Conservation (phyloP, 2,329 filamentous ascomycete species). For the Xylariaceae sp. region DNA sequence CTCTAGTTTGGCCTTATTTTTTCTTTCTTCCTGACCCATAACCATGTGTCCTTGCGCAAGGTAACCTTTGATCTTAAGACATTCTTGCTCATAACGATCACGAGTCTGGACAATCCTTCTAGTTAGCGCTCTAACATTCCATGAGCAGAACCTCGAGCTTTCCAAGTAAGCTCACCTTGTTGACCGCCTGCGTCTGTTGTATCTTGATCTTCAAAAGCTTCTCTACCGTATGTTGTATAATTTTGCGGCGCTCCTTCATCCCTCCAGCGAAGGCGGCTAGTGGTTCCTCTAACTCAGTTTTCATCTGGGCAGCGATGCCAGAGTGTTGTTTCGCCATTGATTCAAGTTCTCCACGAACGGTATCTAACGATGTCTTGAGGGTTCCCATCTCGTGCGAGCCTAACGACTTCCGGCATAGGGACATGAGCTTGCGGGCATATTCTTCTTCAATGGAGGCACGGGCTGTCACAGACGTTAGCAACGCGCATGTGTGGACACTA, state of each 20-base stretch:
- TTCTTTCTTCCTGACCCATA: conserved; percentile 98
- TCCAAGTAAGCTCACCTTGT: conserved; percentile 66
- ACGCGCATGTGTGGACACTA: not conserved
- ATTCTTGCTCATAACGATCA: conserved; percentile 96
- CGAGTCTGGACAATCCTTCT: conserved; percentile 60
- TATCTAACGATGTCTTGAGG: conserved; percentile 81
- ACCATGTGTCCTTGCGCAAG: conserved; percentile 99
- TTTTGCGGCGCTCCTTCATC: conserved; percentile 96
- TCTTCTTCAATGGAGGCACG: conserved; percentile 96
- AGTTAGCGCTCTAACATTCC: not conserved
- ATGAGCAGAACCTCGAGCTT: not conserved
- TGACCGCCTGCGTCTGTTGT: conserved; percentile 86
- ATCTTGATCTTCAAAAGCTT: conserved; percentile 92
- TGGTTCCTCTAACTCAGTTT: conserved; percentile 91
- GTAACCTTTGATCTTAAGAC: conserved; percentile 97
- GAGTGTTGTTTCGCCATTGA: conserved; percentile 93
- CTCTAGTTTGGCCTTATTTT: conserved; percentile 98
- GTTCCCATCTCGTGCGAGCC: conserved; percentile 87
- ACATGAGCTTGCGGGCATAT: conserved; percentile 86
- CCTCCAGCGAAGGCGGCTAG: conserved; percentile 87
- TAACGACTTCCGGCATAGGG: conserved; percentile 82
- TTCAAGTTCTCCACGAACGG: conserved; percentile 86
- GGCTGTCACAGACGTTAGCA: conserved; percentile 50
- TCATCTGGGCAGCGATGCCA: conserved; percentile 90
- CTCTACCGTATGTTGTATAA: conserved; percentile 91